A percentile compares a stretch with the other conserved stretches of the same genome.
Evolutionary conservation across 75 land plant genomes (phyloP).

Genomic region (Sequoia sempervirens): DNA sequence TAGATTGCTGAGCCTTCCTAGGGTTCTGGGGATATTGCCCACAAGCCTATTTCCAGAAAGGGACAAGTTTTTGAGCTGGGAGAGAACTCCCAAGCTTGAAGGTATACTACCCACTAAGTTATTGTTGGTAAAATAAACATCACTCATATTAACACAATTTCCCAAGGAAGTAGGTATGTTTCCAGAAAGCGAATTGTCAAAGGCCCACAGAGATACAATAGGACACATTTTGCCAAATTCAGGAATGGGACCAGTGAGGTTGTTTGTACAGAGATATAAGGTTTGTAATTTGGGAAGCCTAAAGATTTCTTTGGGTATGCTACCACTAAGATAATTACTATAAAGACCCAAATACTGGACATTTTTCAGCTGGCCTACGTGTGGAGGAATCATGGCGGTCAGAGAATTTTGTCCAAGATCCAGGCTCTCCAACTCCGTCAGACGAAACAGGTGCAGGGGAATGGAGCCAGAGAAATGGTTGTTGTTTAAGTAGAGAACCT

Average conservation of each 20-base stretch:
- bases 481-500: constrained; percentile 4
- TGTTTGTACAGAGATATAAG: constrained; percentile 26
- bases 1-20: constrained; percentile 18
- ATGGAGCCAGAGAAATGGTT: constrained; percentile 19
- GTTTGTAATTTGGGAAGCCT: constrained; percentile 16
- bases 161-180: constrained; percentile 25
- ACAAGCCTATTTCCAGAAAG: constrained; percentile 22
- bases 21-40: constrained; percentile 21
- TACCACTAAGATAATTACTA: constrained; percentile 23
- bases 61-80: constrained; percentile 15
- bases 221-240: constrained; percentile 13
- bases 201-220: constrained; percentile 3
- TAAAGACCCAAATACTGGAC: constrained; percentile 24
- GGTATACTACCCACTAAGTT: constrained; percentile 24
- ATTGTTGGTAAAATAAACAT: constrained; percentile 18
- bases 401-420: constrained; percentile 20
- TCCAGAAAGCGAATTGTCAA: constrained; percentile 25
- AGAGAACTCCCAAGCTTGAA: constrained; percentile 20
- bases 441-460: constrained; percentile 15
- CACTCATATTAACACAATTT: constrained; percentile 20
- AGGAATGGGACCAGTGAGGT: constrained; percentile 28
- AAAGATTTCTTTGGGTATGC: constrained; percentile 23
- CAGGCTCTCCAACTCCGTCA: constrained; percentile 10
- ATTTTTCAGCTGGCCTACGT: constrained; percentile 15
- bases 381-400: constrained; percentile 23